Evolutionary conservation across 1,284 basidiomycete genomes (phyloP), one percentile per base, ranked within the genome.

Genomic region (Ganoderma boninense): DNA sequence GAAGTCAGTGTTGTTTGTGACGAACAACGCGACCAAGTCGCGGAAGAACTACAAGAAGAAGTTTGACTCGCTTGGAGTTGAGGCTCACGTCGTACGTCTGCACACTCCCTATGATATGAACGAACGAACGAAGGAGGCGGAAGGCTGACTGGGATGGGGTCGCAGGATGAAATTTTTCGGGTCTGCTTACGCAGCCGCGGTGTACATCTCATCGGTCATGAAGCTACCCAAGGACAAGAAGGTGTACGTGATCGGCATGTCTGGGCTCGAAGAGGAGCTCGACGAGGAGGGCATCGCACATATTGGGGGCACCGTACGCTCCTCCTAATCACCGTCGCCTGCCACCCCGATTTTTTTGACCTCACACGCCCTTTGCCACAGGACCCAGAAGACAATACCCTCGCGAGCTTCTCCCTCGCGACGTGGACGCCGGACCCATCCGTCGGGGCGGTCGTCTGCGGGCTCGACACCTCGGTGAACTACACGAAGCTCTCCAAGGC

Each of bases 1-100:
- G 66, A 99, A 99, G 86, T 89, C 90, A 70, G 85, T 99, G 64
- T 85, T 99, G 52, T 99, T 99, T 80, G 97, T 99, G 49, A 98
- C 97, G 40, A 99, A 99, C 84, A 99, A 99, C 80, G 97, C 97
- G n/a, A 96, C 93, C 62, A 97, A 97, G 83, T 97, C 95, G 14
- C 86, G 97, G 65, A 89, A 85, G 80, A 92, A 86, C 78, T 97
- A 97, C 87, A 96, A 96, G 84, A 86, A 87, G 65, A 98, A 97
- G 80, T 98, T 99, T 79, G 94, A 97, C 80, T 87, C 91, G 76
- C 87, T 99, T 68, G 96, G 95, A 43, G 89, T 98, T 61, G 87
- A 97, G 79, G 95, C 92, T 18, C 86, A 93, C 76, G 92, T 94
- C 77, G 97, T 97, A 80, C 79, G 91, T 85, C 5, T 23, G 59